These are phyloP conservation scores for Podaxis sp. DNA, from an alignment of 768 basidiomycete genomes.

Conservation along the genomic window DNA sequence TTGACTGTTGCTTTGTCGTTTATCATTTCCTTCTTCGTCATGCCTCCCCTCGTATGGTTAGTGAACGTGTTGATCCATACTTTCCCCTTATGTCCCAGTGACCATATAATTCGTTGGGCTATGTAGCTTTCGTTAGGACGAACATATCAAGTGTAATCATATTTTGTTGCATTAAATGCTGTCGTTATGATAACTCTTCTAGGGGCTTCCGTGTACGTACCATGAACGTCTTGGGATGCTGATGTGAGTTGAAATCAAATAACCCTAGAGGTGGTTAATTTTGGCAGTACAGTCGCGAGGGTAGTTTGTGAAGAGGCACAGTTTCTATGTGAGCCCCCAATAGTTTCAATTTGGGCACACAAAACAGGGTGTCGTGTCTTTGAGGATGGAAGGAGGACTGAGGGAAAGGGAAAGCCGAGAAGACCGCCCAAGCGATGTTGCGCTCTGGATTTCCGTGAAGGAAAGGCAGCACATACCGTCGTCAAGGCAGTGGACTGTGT, in stretches of 20 bases:
- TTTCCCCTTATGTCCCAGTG: background rate
- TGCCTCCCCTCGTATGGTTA: background rate
- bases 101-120: background rate
- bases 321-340: background rate
- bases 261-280: background rate
- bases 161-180: background rate
- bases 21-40: background rate
- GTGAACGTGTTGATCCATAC: background rate
- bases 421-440: background rate
- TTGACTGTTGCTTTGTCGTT: background rate
- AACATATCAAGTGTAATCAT: slow-evolving; percentile 6
- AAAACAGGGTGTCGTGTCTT: background rate
- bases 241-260: too few species aligned
- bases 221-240: too few species aligned
- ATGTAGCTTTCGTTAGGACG: background rate
- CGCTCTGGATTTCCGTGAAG: background rate
- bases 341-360: background rate
- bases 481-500: background rate
- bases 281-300: background rate
- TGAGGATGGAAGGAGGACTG: background rate
- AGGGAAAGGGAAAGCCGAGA: background rate
- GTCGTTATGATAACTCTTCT: background rate
- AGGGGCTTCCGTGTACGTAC: background rate
- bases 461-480: slow-evolving; percentile 1
- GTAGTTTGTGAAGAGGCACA: background rate